Percentiles rank a stretch among this genome's conserved stretches.
These are phyloP conservation scores for Rhizoctonia solani DNA, from an alignment of 1,284 basidiomycete species.

Conservation along the genomic window DNA sequence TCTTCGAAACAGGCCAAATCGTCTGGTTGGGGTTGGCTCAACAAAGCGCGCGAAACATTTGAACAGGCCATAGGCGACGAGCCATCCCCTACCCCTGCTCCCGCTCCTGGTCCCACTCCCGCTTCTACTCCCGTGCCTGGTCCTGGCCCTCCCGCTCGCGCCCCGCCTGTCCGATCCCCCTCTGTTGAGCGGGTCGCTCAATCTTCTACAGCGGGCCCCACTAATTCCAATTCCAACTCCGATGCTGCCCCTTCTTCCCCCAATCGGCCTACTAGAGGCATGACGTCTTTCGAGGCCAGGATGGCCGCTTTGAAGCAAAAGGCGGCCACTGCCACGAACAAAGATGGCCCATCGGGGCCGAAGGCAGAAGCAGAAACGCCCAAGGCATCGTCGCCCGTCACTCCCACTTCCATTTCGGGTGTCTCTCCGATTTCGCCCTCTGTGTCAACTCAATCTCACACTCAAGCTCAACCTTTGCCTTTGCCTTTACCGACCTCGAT, in stretches of 20 bases:
- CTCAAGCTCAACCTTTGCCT: not conserved
- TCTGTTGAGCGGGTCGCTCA: too few species aligned
- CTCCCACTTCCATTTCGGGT: not conserved
- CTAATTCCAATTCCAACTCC: not conserved
- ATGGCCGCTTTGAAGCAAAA: not conserved
- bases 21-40: not conserved
- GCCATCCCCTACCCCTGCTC: not conserved
- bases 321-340: not conserved
- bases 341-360: not conserved
- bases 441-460: not conserved
- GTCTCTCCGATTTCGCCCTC: not conserved
- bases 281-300: not conserved
- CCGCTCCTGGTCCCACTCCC: too few species aligned
- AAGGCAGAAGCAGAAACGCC: too few species aligned
- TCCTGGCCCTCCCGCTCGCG: too few species aligned
- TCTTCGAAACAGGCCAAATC: too few species aligned
- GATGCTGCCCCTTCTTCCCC: not conserved
- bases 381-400: not conserved
- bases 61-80: not conserved
- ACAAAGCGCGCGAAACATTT: conserved; percentile 1
- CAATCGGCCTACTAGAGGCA: not conserved
- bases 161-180: too few species aligned
- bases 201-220: too few species aligned
- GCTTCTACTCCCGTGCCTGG: too few species aligned
- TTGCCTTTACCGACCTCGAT: too few species aligned